These are phyloP conservation scores for Curvularia verruculosa DNA, from an alignment of 2,329 filamentous ascomycete genomes.

Conservation along the genomic window DNA sequence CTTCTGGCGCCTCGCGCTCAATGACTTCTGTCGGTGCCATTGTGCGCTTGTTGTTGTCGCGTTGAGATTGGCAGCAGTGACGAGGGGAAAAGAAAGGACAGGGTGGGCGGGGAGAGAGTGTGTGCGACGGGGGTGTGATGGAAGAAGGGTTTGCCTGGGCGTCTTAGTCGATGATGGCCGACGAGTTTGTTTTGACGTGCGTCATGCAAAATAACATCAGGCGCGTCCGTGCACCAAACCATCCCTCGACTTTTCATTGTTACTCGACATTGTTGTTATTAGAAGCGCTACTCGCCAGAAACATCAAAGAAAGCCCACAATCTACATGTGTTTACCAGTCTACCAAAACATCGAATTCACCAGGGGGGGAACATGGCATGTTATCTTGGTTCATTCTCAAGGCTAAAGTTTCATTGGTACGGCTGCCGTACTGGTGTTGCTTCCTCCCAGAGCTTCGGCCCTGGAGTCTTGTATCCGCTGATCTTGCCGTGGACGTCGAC, in stretches of 20 bases:
- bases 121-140: conserved; percentile 7
- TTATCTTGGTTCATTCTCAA: background rate
- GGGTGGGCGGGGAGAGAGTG: background rate
- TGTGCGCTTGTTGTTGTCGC: conserved; percentile 15
- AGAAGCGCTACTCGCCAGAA: background rate
- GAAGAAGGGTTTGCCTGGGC: background rate
- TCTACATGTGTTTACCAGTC: background rate
- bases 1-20: conserved; percentile 37
- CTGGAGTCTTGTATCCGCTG: conserved; percentile 49
- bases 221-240: background rate
- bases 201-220: conserved; percentile 1
- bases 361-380: background rate
- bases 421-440: conserved; percentile 16
- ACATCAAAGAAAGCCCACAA: background rate
- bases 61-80: background rate
- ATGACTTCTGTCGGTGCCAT: conserved; percentile 35
- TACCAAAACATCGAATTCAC: background rate
- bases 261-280: background rate
- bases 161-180: background rate
- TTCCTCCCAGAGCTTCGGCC: conserved; percentile 39
- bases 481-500: conserved; percentile 49
- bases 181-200: conserved; percentile 8
- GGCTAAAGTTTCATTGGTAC: conserved; percentile 2
- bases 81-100: background rate
- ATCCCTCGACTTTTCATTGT: background rate